Evolutionary conservation across 2,329 filamentous ascomycete species (phyloP), one percentile per base, ranked within the genome.

Genomic region (Hypoxylon sp.): DNA sequence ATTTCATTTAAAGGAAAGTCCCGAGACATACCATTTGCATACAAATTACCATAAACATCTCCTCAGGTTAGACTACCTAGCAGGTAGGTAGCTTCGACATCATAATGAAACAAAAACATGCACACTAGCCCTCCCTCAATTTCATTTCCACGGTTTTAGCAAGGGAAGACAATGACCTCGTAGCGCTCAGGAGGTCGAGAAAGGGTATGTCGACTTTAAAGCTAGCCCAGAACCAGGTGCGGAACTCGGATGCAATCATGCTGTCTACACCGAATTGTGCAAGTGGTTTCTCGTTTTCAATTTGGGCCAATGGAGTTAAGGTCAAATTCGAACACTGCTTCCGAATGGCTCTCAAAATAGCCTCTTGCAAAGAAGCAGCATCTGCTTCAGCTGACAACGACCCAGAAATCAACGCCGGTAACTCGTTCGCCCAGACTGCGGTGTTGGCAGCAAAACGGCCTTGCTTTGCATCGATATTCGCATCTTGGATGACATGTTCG

Each of bases 181-280:
- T 53, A 2, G 51, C 19, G n/a, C 66, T 68, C 8, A 71, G 4
- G 1, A 74, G 19, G 25, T 74, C 70, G 3, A 75, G 50, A 39
- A 78, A 79, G 0, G 76, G 71, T 5, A 80, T 58, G 45, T 80
- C 75, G 0, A 80, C 65, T 25, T 71, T 68, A 37, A 79, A 77
- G 5, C 70, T 59, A 14, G 61, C 58, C 61, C 73, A 79, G 39
- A 79, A 70, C 75, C 76, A 78, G 1, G 73, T 75, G 6, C 78
- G 69, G 29, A 79, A 71, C 62, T 80, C 77, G 0, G 78, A 65
- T 0, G 73, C 77, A n/a, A 79, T 70, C 77, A 80, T 79, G 52
- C 75, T 78, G 55, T 79, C 78, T 0, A 79, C 39, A 1, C 77
- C 77, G 29, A 76, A 75, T 1, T 54, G 30, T 3, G 65, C 64